phyloP scores from a whole-genome alignment of 2,329 filamentous ascomycete genomes.

The Ophiostoma sp. region DNA sequence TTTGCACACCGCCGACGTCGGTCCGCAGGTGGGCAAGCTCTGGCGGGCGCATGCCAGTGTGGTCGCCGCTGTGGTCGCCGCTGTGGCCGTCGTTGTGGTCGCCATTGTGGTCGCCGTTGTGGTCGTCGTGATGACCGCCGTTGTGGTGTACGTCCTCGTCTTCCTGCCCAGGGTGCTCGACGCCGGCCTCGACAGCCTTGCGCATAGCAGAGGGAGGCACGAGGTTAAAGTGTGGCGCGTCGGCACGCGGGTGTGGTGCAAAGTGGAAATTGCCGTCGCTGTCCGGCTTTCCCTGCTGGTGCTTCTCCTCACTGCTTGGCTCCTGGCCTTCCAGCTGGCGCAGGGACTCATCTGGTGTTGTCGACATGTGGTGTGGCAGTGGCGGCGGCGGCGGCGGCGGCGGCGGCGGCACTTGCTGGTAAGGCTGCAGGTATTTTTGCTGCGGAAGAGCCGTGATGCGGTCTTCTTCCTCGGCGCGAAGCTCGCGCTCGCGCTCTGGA shows the following conservation, averaged over 20 bases:
- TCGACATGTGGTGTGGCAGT: slow-evolving; percentile 27
- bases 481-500: slow-evolving; percentile 68
- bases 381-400: slow-evolving; percentile 25
- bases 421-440: slow-evolving; percentile 56
- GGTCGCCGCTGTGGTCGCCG: slow-evolving; percentile 17
- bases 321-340: slow-evolving; percentile 44
- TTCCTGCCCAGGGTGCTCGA: not conserved
- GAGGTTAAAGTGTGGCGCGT: slow-evolving; percentile 55
- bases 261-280: slow-evolving; percentile 50
- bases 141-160: not conserved
- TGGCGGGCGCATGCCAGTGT: slow-evolving; percentile 37
- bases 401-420: slow-evolving; percentile 37
- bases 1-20: slow-evolving; percentile 34
- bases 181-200: slow-evolving; percentile 19
- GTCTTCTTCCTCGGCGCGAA: slow-evolving; percentile 78
- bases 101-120: slow-evolving; percentile 16
- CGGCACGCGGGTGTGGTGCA: slow-evolving; percentile 45
- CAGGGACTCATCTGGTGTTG: slow-evolving; percentile 42
- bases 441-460: slow-evolving; percentile 74
- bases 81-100: slow-evolving; percentile 16
- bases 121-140: not conserved
- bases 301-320: slow-evolving; percentile 31
- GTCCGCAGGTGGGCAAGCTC: slow-evolving; percentile 55
- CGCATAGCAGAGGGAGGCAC: slow-evolving; percentile 36
- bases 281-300: not conserved